phyloP scores from a whole-genome alignment of 2,329 filamentous ascomycete genomes.

The Fusarium udum region DNA sequence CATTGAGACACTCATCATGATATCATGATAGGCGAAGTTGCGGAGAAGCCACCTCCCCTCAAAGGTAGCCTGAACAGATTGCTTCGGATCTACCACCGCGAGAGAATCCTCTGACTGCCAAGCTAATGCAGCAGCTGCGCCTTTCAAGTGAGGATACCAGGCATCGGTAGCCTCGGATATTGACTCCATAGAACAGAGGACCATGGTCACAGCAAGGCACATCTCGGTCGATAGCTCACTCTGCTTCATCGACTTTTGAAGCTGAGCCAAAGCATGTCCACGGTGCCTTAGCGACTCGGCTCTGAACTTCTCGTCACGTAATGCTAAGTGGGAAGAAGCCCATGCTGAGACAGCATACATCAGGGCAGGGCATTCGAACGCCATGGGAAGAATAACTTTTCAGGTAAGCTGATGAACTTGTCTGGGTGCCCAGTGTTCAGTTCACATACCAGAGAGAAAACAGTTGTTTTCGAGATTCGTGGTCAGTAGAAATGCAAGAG shows the following conservation, averaged over 20 bases:
- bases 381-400: conserved; percentile 35
- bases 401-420: background rate
- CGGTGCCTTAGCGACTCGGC: conserved; percentile 26
- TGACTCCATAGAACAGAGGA: conserved; percentile 38
- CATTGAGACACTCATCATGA: conserved; percentile 23
- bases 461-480: background rate
- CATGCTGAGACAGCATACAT: conserved; percentile 33
- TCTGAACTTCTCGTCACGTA: conserved; percentile 22
- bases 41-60: conserved; percentile 37
- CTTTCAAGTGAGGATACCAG: conserved; percentile 34
- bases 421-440: background rate
- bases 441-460: background rate
- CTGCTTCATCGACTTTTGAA: conserved; percentile 17
- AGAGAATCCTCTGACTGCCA: background rate
- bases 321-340: conserved; percentile 34
- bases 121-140: conserved; percentile 19
- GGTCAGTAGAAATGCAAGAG: background rate
- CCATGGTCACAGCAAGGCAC: conserved; percentile 36
- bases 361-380: conserved; percentile 33
- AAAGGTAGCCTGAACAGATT: background rate
- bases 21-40: conserved; percentile 29
- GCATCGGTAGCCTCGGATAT: conserved; percentile 26
- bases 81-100: background rate
- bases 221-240: conserved; percentile 25
- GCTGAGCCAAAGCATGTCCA: conserved; percentile 16